A percentile compares a stretch with the other conserved stretches of the same genome.
phyloP scores from a whole-genome alignment of 2,329 filamentous ascomycete genomes.

The Aureobasidium sp. region DNA sequence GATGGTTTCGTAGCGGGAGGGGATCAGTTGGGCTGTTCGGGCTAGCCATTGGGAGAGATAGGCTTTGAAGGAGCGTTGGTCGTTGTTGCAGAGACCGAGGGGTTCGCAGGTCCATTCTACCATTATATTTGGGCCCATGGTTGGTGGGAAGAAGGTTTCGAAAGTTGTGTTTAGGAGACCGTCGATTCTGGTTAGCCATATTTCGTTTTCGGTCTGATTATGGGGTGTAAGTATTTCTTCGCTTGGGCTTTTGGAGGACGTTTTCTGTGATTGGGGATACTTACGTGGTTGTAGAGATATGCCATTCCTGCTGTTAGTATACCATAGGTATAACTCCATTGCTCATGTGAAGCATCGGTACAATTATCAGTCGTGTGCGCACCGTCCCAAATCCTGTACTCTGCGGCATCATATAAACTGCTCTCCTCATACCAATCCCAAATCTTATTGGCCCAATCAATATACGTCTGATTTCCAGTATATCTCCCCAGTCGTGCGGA shows the following conservation, averaged over 20 bases:
- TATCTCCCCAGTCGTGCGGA: conserved; percentile 65
- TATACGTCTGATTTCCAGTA: conserved; percentile 70
- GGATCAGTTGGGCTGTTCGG: too few relatives aligned
- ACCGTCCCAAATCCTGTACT: conserved; percentile 46
- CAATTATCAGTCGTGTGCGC: conserved; percentile 25
- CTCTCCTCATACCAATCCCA: conserved; percentile 46
- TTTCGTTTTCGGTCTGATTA: too few relatives aligned
- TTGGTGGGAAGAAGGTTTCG: too few relatives aligned
- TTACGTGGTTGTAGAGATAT: background rate
- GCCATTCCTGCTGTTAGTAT: background rate
- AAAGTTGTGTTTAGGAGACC: too few relatives aligned
- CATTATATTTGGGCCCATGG: background rate
- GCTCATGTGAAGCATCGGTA: background rate
- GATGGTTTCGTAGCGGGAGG: too few relatives aligned
- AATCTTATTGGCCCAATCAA: conserved; percentile 61
- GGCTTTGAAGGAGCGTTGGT: background rate
- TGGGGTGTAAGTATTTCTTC: background rate
- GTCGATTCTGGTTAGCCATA: too few relatives aligned
- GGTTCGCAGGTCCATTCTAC: too few relatives aligned
- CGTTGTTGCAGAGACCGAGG: too few relatives aligned
- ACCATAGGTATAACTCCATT: background rate
- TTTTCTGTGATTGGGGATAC: too few relatives aligned
- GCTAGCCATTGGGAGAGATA: background rate
- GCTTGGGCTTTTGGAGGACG: too few relatives aligned
- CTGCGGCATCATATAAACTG: conserved; percentile 32